Percentiles rank a stretch among this genome's conserved stretches.
Conservation (phyloP, 108 stramenopile genomes). For the Epithemia pelagica region DNA sequence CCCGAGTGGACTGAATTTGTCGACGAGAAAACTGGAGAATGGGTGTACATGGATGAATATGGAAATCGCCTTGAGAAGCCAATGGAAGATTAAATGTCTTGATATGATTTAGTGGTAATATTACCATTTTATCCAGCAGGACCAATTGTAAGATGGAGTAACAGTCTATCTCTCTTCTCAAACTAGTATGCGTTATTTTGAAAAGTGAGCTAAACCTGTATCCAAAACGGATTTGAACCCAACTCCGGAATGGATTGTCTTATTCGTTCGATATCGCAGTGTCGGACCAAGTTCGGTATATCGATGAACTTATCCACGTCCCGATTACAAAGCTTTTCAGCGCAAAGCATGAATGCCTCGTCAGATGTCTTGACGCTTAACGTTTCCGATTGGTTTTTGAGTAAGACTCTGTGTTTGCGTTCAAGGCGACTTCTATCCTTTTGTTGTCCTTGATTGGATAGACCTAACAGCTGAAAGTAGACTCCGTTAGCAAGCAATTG, state of each 20-base stretch:
- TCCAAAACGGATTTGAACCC: neutral
- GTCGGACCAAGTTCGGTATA: no score
- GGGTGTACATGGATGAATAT: slow-evolving; percentile 79
- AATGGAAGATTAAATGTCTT: slow-evolving; percentile 2
- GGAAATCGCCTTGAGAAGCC: slow-evolving; percentile 52
- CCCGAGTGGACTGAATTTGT: slow-evolving; percentile 84
- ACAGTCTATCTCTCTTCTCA: no score
- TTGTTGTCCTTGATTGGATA: neutral
- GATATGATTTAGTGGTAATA: neutral
- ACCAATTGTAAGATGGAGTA: neutral
- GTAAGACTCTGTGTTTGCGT: neutral
- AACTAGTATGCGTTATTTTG: no score
- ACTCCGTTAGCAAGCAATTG: neutral
- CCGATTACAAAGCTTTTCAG: no score
- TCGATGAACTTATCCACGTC: no score
- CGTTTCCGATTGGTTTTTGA: neutral
- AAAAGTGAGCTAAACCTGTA: neutral
- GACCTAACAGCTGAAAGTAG: neutral
- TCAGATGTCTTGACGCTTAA: no score
- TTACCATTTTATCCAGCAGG: neutral
- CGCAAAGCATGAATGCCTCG: no score
- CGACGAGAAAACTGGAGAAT: slow-evolving; percentile 84
- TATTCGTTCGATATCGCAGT: no score
- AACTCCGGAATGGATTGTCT: neutral
- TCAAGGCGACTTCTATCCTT: neutral